A percentile compares a stretch with the other conserved stretches of the same genome.
phyloP scores from a whole-genome alignment of 2,329 filamentous ascomycete species.

The Xylariaceae sp. region DNA sequence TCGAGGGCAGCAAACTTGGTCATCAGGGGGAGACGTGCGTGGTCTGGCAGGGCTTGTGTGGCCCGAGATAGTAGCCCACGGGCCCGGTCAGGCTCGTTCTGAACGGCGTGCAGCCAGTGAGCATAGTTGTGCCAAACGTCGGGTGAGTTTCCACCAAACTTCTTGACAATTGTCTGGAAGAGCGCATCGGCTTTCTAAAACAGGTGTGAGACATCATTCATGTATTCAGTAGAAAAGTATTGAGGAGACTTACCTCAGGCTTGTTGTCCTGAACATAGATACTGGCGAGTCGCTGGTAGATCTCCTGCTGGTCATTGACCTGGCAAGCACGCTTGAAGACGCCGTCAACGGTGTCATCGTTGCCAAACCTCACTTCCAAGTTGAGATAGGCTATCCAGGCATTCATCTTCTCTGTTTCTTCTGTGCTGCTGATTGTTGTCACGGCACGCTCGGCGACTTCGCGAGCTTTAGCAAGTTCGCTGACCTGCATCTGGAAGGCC shows the following conservation, averaged over 20 bases:
- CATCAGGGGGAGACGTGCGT: constrained; percentile 64
- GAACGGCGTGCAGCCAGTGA: constrained; percentile 77
- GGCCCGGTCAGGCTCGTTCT: constrained; percentile 64
- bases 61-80: constrained; percentile 77
- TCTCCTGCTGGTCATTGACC: constrained; percentile 86
- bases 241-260: constrained; percentile 57
- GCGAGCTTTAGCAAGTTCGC: constrained; percentile 81
- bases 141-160: constrained; percentile 74
- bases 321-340: constrained; percentile 90
- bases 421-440: constrained; percentile 82
- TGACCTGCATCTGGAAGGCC: constrained; percentile 94
- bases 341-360: constrained; percentile 73
- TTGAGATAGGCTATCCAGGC: constrained; percentile 94
- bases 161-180: constrained; percentile 82
- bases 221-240: background rate
- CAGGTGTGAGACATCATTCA: constrained; percentile 26
- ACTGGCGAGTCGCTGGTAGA: constrained; percentile 82
- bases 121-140: constrained; percentile 93
- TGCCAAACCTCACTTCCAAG: constrained; percentile 85
- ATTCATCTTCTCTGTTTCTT: constrained; percentile 89
- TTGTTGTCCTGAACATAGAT: constrained; percentile 94
- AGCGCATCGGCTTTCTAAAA: constrained; percentile 79
- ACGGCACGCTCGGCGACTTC: constrained; percentile 87
- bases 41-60: constrained; percentile 71
- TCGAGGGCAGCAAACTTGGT: constrained; percentile 88